Base-by-base conservation (phyloP, 1,284 basidiomycete genomes). In the Boletellus deceptivus region DNA sequence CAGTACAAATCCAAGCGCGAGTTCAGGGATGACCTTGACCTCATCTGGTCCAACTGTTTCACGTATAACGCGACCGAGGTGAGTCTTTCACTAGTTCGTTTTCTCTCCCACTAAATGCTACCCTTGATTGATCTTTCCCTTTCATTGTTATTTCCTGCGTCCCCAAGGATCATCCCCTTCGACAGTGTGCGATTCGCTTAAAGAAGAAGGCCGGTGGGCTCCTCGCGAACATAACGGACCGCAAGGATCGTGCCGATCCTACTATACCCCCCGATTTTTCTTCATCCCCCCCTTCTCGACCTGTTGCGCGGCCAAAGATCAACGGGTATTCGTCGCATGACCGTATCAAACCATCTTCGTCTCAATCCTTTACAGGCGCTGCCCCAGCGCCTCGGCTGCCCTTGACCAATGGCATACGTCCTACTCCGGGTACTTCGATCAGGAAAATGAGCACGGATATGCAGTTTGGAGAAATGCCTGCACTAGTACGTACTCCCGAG, bases 41-140 rank as follows among this genome's bases (percentile, higher is more conserved):
- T 97, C 55, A 98, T 99, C 60, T 99, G 96, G 96, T 84, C 86
- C 48, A 99, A 99, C 63, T 98, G 96, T 69, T 80, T 90, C 59
- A 82, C 80, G 11, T 99, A 98, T 71, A 99, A 99, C 68, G 86
- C 89, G 22, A 82, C 86, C 16, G 89, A 93, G 71, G 94, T 93
- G 60, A 53, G 84, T 75, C 17, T 18, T 29, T 22, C 34, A 6
- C 16, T 14, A 1, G 14, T 38, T 13, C n/a, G 29, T 27, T 14
- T 39, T 47, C 44, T 22, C 43, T 37, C 39, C 14, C 20, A 31
- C 40, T 48, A 10, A 50, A 24, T 29, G 1, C 2, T 9, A n/a
- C 42, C 10, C 22, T 29, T 25, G 48, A 25, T 43, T 37, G 1
- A 20, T 27, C 34, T 27, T 36, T 42, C 39, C 45, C 34, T 43